These are phyloP conservation scores for Urtica urens DNA, from an alignment of 306 rosid genomes.

Conservation along the genomic window DNA sequence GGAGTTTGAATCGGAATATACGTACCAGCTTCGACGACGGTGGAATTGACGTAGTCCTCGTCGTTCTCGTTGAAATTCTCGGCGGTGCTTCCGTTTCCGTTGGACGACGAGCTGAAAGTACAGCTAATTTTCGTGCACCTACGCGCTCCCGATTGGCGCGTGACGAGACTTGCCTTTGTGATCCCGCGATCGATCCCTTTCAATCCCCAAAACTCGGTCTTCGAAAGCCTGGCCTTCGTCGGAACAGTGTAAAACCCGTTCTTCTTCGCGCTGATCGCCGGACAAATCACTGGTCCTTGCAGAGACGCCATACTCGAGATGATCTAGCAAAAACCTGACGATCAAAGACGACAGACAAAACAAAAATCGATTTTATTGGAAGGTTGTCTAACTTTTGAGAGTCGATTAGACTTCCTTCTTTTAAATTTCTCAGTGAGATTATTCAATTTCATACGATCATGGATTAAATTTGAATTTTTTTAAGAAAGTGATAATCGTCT, in stretches of 20 bases:
- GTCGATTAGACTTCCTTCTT: too few species aligned
- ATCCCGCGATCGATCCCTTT: constrained; percentile 27
- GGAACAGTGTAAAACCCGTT: constrained; percentile 46
- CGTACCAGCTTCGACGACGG: constrained; percentile 84
- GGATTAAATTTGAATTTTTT: too few species aligned
- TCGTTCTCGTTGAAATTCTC: constrained; percentile 81
- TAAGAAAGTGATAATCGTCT: too few species aligned
- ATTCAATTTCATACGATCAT: too few species aligned
- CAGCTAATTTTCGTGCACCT: constrained; percentile 47
- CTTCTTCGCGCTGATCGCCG: constrained; percentile 54
- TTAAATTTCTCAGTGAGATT: too few species aligned
- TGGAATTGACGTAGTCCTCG: constrained; percentile 79
- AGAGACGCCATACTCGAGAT: constrained; percentile 54
- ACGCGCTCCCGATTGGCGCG: constrained; percentile 25
- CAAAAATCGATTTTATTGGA: too few species aligned
- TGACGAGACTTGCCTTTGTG: constrained; percentile 26
- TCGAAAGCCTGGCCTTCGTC: constrained; percentile 28
- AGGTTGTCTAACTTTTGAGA: too few species aligned
- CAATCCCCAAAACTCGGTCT: constrained; percentile 59
- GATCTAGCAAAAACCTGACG: too few species aligned
- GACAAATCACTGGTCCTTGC: constrained; percentile 82
- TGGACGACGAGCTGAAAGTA: constrained; percentile 56
- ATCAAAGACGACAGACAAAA: too few species aligned
- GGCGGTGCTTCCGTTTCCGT: constrained; percentile 69
- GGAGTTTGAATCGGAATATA: too few species aligned